These are phyloP conservation scores for Boletus rufocinnamomeus DNA, from an alignment of 768 basidiomycete species.

Conservation along the genomic window DNA sequence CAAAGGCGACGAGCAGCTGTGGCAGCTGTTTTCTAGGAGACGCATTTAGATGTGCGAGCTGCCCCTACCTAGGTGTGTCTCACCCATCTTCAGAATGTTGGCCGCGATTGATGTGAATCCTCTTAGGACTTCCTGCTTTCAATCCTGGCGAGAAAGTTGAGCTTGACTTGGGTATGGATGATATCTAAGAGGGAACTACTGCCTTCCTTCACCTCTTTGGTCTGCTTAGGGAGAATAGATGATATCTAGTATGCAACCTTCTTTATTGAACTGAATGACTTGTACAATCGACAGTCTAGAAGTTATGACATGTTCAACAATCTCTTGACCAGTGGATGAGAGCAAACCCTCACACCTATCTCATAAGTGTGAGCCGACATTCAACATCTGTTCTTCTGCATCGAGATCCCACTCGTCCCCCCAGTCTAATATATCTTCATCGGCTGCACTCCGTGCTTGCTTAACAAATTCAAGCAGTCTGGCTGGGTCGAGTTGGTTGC, in stretches of 20 bases:
- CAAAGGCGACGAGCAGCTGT: constrained; percentile 94
- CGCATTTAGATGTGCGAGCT: constrained; percentile 94
- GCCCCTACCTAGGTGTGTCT: constrained; percentile 92
- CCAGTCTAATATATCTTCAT: constrained; percentile 35
- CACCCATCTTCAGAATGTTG: constrained; percentile 2
- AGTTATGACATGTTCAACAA: constrained; percentile 4
- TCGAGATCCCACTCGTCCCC: constrained; percentile 33
- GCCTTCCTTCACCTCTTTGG: neutral
- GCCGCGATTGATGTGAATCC: constrained; percentile 12
- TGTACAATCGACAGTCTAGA: constrained; percentile 2
- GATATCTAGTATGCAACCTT: constrained; percentile 4
- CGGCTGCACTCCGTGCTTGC: constrained; percentile 25
- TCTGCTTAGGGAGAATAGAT: neutral
- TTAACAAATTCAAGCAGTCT: constrained; percentile 26
- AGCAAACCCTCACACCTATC: neutral
- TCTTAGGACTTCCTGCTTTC: constrained; percentile 92
- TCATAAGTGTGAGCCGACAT: neutral
- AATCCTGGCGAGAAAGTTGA: constrained; percentile 98
- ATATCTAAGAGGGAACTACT: constrained; percentile 52
- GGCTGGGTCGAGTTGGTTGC: constrained; percentile 17
- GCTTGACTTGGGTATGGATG: constrained; percentile 87
- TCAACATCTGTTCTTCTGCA: constrained; percentile 7
- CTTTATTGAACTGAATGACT: constrained; percentile 1
- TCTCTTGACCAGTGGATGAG: neutral
- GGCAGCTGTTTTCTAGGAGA: constrained; percentile 98